These are phyloP conservation scores for Fusarium verticillioides DNA, from an alignment of 2,329 filamentous ascomycete genomes.

Conservation along the genomic window DNA sequence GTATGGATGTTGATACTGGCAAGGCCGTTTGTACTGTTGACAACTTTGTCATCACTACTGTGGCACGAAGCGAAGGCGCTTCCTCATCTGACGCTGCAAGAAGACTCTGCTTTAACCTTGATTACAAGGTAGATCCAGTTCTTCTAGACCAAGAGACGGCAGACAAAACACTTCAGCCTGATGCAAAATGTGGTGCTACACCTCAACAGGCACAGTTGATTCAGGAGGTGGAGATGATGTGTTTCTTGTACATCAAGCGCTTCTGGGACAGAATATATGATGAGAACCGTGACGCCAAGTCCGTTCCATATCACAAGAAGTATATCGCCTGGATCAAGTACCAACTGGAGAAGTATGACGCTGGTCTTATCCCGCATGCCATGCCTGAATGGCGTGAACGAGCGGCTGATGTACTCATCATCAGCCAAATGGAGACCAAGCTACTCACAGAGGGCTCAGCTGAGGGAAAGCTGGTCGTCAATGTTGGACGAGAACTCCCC, in stretches of 20 bases:
- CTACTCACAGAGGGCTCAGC: background rate
- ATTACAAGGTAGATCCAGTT: background rate
- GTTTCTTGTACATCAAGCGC: constrained; percentile 7
- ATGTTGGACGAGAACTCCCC: constrained; percentile 1
- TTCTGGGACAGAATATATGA: constrained; percentile 5
- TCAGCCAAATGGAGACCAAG: background rate
- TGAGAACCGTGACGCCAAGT: background rate
- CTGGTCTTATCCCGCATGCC: background rate
- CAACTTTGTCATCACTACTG: background rate
- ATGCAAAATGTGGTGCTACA: background rate
- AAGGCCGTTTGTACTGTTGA: background rate
- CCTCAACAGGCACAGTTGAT: background rate
- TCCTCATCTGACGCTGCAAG: background rate
- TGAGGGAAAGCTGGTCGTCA: constrained; percentile 3
- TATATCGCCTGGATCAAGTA: constrained; percentile 7
- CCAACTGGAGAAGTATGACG: background rate
- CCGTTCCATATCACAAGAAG: background rate
- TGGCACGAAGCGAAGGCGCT: background rate
- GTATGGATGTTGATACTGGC: background rate
- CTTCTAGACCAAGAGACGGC: background rate
- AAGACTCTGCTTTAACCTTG: constrained; percentile 6
- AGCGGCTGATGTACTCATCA: background rate
- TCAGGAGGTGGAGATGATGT: constrained; percentile 8
- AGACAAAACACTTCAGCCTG: background rate
- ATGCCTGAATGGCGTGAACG: background rate